Base-by-base conservation (phyloP, 495 filamentous ascomycete species). In the Daldinia concentrica region DNA sequence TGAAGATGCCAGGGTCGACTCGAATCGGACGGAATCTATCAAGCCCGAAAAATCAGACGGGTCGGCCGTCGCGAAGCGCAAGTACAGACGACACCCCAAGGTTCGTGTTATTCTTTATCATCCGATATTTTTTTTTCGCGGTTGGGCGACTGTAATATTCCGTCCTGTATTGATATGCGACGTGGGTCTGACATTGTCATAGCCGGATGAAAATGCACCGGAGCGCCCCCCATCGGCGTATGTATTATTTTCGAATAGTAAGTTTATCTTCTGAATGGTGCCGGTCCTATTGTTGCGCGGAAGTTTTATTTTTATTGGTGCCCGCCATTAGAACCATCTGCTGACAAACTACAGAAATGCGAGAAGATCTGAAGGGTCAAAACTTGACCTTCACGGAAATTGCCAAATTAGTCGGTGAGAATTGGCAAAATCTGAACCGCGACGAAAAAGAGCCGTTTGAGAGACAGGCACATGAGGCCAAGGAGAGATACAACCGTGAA, bases 211-310 rank as follows among this genome's bases (percentile, higher is more conserved):
- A 52, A 86, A 92, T 82, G 91, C 92, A 3, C 91, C 91, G 15
- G 90, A 92, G 73, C 82, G 91, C 27, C 89, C 91, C 24, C 89
- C 91, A 1, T 93, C 92, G 9, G 92, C 92, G 37, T 94, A 94
- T 77, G 91, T 94, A 24, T 88, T 94, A 60, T 94, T 94, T 75
- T 93, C 91, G 4, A 93, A 93, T 76, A 90, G 90, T 92, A 80
- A 78, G 89, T 84, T 51, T 3, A 51, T 54, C 45, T 48, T 6
- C 14, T 36, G 14, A 37, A 58, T 27, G 36, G 4, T 14, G 17
- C 17, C 29, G 30, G n/a, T 43, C 39, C 4, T 43, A 5, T 17
- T 4, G n/a, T 43, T 43, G 29, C 15, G 39, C 39, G 22, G 48
- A 32, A 1, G 26, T 29, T 30, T 30, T 14, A 29, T 15, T 56